Percentiles rank a stretch among this genome's conserved stretches.
phyloP scores from a whole-genome alignment of 768 basidiomycete species.

The Suillus subaureus region DNA sequence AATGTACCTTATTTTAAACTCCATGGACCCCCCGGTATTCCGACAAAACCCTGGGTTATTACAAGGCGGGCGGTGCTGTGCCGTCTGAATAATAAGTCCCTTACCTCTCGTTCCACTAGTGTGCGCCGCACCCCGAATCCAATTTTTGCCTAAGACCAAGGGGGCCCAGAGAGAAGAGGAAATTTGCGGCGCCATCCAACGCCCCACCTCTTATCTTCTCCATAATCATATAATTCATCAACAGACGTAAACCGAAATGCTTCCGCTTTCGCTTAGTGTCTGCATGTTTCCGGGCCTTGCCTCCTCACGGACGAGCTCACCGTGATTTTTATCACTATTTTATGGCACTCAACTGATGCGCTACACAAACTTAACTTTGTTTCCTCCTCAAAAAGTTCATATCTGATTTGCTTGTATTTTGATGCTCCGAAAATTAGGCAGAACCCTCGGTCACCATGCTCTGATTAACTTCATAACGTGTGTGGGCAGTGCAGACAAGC shows the following conservation, averaged over 20 bases:
- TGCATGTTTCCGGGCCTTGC: background rate
- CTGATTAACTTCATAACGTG: background rate
- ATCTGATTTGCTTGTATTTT: constrained; percentile 6
- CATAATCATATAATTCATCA: background rate
- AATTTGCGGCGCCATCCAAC: background rate
- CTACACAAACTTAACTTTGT: constrained; percentile 7
- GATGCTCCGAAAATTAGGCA: background rate
- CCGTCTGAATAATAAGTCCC: background rate
- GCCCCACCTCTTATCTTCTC: constrained; percentile 3
- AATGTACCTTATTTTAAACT: constrained; percentile 3
- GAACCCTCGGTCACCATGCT: background rate
- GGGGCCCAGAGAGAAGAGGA: background rate
- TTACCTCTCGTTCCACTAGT: background rate
- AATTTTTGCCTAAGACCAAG: background rate
- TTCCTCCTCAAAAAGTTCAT: constrained; percentile 5
- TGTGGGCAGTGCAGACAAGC: background rate
- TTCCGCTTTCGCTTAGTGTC: constrained; percentile 1
- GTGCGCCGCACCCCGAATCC: background rate
- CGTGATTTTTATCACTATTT: background rate
- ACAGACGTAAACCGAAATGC: constrained; percentile 6
- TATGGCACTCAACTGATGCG: background rate
- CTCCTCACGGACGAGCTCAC: background rate
- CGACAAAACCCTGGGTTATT: background rate
- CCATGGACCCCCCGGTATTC: background rate
- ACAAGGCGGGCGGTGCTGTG: background rate